Evolutionary conservation across 2,329 filamentous ascomycete genomes (phyloP).

Genomic region (Juglanconis juglandina): DNA sequence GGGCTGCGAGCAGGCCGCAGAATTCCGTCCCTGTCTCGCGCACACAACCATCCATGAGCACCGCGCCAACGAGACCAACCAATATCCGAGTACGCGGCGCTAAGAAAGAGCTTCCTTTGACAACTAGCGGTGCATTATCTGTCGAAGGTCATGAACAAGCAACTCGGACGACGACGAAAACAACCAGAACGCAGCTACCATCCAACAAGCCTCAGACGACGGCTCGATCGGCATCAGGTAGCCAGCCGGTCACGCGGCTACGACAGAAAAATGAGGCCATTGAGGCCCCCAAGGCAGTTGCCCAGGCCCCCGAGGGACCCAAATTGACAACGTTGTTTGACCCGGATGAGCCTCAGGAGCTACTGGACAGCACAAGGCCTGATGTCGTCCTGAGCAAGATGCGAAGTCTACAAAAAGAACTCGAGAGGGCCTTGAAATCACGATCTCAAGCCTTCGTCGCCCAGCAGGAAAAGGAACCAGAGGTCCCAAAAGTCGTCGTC

Average conservation of each 20-base stretch:
- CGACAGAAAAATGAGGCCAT: slow-evolving; percentile 6
- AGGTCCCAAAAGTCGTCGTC: slow-evolving; percentile 62
- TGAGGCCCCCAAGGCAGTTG: neutral
- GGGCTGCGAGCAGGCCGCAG: slow-evolving; percentile 51
- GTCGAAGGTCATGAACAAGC: slow-evolving; percentile 22
- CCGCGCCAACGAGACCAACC: slow-evolving; percentile 25
- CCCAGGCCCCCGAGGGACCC: neutral
- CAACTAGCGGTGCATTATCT: slow-evolving; percentile 18
- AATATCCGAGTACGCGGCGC: slow-evolving; percentile 25
- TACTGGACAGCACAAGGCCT: slow-evolving; percentile 52
- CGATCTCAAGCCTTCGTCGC: slow-evolving; percentile 60
- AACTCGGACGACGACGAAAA: slow-evolving; percentile 21
- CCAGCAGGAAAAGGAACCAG: slow-evolving; percentile 49
- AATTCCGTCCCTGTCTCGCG: slow-evolving; percentile 26
- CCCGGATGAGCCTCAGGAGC: slow-evolving; percentile 48
- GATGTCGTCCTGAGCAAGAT: slow-evolving; percentile 56
- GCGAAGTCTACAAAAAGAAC: slow-evolving; percentile 53
- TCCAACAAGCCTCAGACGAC: slow-evolving; percentile 13
- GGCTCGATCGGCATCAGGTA: slow-evolving; percentile 1
- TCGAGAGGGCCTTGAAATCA: slow-evolving; percentile 61
- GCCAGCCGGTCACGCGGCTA: slow-evolving; percentile 4
- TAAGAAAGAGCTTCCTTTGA: slow-evolving; percentile 21
- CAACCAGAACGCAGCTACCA: slow-evolving; percentile 19
- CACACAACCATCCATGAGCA: slow-evolving; percentile 30
- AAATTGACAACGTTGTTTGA: slow-evolving; percentile 45